phyloP scores from a whole-genome alignment of 2,329 filamentous ascomycete species.

The Penicillium glabrum region DNA sequence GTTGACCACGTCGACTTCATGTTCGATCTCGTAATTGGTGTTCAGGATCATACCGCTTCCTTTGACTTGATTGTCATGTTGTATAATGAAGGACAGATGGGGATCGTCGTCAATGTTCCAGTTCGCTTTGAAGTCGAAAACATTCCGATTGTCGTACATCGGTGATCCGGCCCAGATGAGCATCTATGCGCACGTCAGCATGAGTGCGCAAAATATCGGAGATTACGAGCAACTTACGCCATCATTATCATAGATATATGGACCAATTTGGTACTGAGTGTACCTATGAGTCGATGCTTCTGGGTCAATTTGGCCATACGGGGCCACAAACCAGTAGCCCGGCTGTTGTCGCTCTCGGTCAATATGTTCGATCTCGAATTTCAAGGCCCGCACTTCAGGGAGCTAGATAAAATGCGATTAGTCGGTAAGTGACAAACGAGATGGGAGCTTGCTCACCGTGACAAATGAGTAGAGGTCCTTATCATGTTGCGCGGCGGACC shows the following conservation, averaged over 20 bases:
- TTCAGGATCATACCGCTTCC: constrained; percentile 50
- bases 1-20: constrained; percentile 31
- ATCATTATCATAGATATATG: constrained; percentile 50
- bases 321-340: constrained; percentile 50
- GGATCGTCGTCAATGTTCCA: constrained; percentile 39
- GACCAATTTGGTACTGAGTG: constrained; percentile 44
- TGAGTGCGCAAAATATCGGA: neutral
- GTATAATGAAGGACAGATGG: constrained; percentile 47
- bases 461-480: constrained; percentile 17
- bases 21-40: constrained; percentile 44
- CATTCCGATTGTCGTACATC: constrained; percentile 42
- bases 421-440: neutral
- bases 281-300: constrained; percentile 20
- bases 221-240: constrained; percentile 28
- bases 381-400: constrained; percentile 21
- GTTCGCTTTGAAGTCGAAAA: constrained; percentile 46
- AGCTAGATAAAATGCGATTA: constrained; percentile 10
- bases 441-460: constrained; percentile 11
- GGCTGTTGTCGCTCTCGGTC: constrained; percentile 30
- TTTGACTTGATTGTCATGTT: constrained; percentile 37
- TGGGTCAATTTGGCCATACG: constrained; percentile 34
- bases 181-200: constrained; percentile 23
- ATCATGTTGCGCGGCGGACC: constrained; percentile 7
- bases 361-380: constrained; percentile 22
- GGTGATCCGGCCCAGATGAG: constrained; percentile 49